These are phyloP conservation scores for Trichosphaerium sp. DNA, from an alignment of 78 protist genomes.

Conservation along the genomic window DNA sequence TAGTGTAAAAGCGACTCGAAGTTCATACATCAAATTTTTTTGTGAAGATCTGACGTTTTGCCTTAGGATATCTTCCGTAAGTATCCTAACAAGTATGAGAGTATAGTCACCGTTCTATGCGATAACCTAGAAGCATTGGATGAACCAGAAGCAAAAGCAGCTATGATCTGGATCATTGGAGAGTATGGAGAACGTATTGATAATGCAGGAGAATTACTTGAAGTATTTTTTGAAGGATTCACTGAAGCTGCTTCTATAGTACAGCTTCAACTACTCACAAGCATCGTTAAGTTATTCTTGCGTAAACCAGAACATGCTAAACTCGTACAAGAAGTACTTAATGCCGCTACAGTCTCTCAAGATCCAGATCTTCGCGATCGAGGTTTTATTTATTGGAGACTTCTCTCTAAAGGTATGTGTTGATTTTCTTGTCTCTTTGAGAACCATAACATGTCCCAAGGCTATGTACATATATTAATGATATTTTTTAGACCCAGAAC, in stretches of 20 bases:
- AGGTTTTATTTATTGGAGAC: slow-evolving; percentile 90
- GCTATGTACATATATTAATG: too few relatives aligned
- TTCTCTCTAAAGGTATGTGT: too few relatives aligned
- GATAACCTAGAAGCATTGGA: slow-evolving; percentile 86
- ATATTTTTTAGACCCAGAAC: slow-evolving; percentile 76
- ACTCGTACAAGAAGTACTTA: slow-evolving; percentile 53
- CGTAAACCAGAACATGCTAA: slow-evolving; percentile 57
- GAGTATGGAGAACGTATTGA: slow-evolving; percentile 91
- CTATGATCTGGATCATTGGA: slow-evolving; percentile 92
- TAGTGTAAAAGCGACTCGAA: too few relatives aligned
- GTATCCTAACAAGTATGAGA: slow-evolving; percentile 79
- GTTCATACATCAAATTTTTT: too few relatives aligned
- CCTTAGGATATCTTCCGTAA: slow-evolving; percentile 76
- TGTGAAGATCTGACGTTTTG: background rate
- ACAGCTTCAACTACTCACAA: slow-evolving; percentile 85
- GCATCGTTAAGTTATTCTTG: slow-evolving; percentile 86
- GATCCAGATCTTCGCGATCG: slow-evolving; percentile 93
- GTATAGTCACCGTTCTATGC: slow-evolving; percentile 73
- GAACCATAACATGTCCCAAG: too few relatives aligned
- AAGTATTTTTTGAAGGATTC: slow-evolving; percentile 55
- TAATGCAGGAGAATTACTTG: slow-evolving; percentile 80
- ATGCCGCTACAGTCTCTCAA: slow-evolving; percentile 69
- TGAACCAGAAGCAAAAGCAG: slow-evolving; percentile 85
- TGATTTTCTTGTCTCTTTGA: too few relatives aligned
- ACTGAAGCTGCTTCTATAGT: slow-evolving; percentile 56